Evolutionary conservation across 2,329 filamentous ascomycete species (phyloP).

Genomic region (Eutypa lata): DNA sequence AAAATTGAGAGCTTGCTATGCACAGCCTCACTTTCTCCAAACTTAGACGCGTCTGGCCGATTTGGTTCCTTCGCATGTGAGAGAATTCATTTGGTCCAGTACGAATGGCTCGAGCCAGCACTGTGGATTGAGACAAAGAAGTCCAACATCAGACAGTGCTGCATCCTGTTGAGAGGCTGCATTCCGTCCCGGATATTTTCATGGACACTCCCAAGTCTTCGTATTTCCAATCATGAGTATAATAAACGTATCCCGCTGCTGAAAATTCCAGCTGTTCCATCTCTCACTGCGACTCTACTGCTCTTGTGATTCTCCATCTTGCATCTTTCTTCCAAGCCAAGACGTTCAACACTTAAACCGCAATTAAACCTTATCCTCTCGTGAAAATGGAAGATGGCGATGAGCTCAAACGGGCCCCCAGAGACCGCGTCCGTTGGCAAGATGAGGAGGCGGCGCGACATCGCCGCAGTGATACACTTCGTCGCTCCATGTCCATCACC

Average conservation of each 20-base stretch:
- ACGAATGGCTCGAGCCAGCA: slow-evolving; percentile 2
- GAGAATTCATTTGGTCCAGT: slow-evolving; percentile 1
- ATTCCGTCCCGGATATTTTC: neutral
- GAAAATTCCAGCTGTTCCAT: too few relatives aligned
- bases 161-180: slow-evolving; percentile 18
- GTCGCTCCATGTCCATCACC: slow-evolving; percentile 38
- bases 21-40: slow-evolving; percentile 2
- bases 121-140: slow-evolving; percentile 15
- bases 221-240: slow-evolving; percentile 2
- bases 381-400: slow-evolving; percentile 21
- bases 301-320: too few relatives aligned
- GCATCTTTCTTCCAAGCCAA: neutral
- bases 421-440: slow-evolving; percentile 34
- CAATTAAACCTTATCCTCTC: too few relatives aligned
- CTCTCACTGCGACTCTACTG: too few relatives aligned
- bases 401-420: slow-evolving; percentile 17
- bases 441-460: slow-evolving; percentile 32
- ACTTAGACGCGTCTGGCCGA: neutral
- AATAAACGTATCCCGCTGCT: neutral
- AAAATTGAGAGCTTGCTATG: slow-evolving; percentile 1
- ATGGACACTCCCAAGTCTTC: slow-evolving; percentile 5
- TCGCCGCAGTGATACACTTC: slow-evolving; percentile 16
- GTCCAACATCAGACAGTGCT: slow-evolving; percentile 22
- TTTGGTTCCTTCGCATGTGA: slow-evolving; percentile 8
- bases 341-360: neutral